Evolutionary conservation across 2,329 filamentous ascomycete species (phyloP).

Genomic region (Reticulascus tulasneorum): DNA sequence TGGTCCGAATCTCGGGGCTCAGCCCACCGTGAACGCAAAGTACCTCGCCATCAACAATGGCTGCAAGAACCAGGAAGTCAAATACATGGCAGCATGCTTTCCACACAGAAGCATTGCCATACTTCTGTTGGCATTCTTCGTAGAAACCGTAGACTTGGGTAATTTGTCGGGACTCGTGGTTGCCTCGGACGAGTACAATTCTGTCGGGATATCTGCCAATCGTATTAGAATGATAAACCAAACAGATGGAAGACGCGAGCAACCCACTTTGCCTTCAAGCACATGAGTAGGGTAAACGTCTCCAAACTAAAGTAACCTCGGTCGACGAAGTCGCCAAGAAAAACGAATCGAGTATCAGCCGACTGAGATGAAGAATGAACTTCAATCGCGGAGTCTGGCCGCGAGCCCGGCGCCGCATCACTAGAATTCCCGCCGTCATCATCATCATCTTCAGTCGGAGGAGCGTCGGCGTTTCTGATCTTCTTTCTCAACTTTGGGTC

Average conservation of each 20-base stretch:
- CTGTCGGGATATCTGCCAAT: conserved; percentile 77
- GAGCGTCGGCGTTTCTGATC: conserved; percentile 61
- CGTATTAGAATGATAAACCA: conserved; percentile 12
- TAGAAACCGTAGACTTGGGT: conserved; percentile 99
- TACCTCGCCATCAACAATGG: conserved; percentile 97
- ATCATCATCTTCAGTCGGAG: conserved; percentile 43
- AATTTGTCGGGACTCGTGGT: conserved; percentile 96
- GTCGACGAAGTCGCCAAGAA: conserved; percentile 89
- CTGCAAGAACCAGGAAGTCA: conserved; percentile 92
- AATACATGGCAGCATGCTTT: conserved; percentile 99
- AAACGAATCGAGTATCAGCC: conserved; percentile 55
- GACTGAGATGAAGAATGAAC: conserved; percentile 38
- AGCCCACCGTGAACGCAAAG: conserved; percentile 96
- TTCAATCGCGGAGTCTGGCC: conserved; percentile 27
- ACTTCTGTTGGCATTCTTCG: conserved; percentile 96
- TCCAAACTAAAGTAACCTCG: conserved; percentile 96
- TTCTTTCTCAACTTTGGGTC: conserved; percentile 85
- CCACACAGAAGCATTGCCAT: conserved; percentile 99
- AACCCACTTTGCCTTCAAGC: conserved; percentile 70
- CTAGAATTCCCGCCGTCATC: conserved; percentile 45
- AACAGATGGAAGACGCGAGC: conserved; percentile 3
- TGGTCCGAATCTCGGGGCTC: conserved; percentile 88
- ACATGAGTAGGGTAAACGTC: conserved; percentile 95
- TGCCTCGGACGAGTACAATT: conserved; percentile 93
- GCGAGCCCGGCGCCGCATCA: conserved; percentile 28